A percentile compares a stretch with the other conserved stretches of the same genome.
phyloP scores from a whole-genome alignment of 2,329 filamentous ascomycete species.

The Colletotrichum eleusines region DNA sequence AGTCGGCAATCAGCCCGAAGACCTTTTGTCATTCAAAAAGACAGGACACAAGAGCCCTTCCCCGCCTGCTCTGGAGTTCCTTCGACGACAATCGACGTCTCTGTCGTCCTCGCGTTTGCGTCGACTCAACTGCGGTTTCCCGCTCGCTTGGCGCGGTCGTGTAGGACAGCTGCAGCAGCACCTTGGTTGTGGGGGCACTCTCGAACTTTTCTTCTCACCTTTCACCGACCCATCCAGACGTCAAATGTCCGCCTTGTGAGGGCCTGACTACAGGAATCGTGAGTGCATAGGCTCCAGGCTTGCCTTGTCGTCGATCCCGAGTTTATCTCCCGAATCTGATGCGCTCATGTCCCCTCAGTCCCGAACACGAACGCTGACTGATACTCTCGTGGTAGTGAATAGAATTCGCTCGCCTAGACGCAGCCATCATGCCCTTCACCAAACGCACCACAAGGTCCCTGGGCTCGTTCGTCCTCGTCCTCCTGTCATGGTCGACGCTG shows the following conservation, averaged over 20 bases:
- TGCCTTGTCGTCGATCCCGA: slow-evolving; percentile 5
- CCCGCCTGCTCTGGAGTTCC: neutral
- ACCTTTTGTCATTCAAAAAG: slow-evolving; percentile 2
- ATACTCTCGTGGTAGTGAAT: slow-evolving; percentile 1
- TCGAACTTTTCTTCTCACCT: slow-evolving; percentile 31
- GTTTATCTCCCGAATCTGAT: slow-evolving; percentile 12
- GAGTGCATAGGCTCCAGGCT: slow-evolving; percentile 14
- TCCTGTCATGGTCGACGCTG: slow-evolving; percentile 45
- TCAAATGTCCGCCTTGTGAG: slow-evolving; percentile 39
- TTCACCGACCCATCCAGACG: slow-evolving; percentile 29
- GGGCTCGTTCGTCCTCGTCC: slow-evolving; percentile 45
- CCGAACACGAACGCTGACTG: slow-evolving; percentile 12
- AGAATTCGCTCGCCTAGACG: slow-evolving; percentile 13
- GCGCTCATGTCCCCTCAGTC: neutral
- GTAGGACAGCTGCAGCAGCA: slow-evolving; percentile 26
- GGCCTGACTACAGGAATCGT: slow-evolving; percentile 22
- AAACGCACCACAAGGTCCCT: slow-evolving; percentile 43
- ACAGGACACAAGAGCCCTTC: neutral
- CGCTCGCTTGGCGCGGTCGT: slow-evolving; percentile 23
- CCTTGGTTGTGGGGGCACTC: slow-evolving; percentile 21
- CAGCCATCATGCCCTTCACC: slow-evolving; percentile 44
- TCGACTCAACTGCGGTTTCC: slow-evolving; percentile 27
- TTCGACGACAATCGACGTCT: slow-evolving; percentile 13
- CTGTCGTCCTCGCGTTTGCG: slow-evolving; percentile 27
- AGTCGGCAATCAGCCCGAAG: neutral